Evolutionary conservation across 805 yeast genomes (phyloP).

Genomic region (Metschnikowia lunata): DNA sequence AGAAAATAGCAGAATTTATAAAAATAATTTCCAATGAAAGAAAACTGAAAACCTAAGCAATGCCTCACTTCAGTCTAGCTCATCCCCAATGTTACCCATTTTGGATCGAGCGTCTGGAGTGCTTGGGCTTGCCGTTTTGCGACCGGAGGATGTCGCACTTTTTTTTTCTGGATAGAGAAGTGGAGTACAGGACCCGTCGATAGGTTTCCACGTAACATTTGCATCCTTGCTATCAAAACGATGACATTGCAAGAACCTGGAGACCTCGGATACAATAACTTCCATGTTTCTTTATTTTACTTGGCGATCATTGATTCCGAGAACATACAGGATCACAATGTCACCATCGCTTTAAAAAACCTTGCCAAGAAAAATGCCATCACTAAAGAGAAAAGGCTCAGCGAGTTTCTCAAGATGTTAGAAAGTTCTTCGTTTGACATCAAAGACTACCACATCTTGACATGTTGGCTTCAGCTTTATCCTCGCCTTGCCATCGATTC

Average conservation of each 20-base stretch:
- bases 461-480: slow-evolving; percentile 75
- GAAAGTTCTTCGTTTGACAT: slow-evolving; percentile 22
- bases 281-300: slow-evolving; percentile 52
- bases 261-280: slow-evolving; percentile 19
- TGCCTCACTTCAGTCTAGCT: too few relatives aligned
- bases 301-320: slow-evolving; percentile 67
- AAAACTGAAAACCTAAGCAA: too few relatives aligned
- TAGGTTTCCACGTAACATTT: not conserved
- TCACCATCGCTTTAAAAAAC: slow-evolving; percentile 68
- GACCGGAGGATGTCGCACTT: too few relatives aligned
- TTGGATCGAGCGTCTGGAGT: not conserved
- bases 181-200: too few relatives aligned
- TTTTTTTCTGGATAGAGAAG: too few relatives aligned
- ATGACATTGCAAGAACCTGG: slow-evolving; percentile 11
- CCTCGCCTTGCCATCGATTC: slow-evolving; percentile 74
- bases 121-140: too few relatives aligned
- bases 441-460: slow-evolving; percentile 49
- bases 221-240: slow-evolving; percentile 1
- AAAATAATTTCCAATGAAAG: too few relatives aligned
- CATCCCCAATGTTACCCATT: too few relatives aligned
- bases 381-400: slow-evolving; percentile 79
- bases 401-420: slow-evolving; percentile 42
- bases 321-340: slow-evolving; percentile 36
- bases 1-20: too few relatives aligned
- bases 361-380: slow-evolving; percentile 72